These are phyloP conservation scores for Leucoagaricus sp. DNA, from an alignment of 1,284 basidiomycete species.

Conservation along the genomic window DNA sequence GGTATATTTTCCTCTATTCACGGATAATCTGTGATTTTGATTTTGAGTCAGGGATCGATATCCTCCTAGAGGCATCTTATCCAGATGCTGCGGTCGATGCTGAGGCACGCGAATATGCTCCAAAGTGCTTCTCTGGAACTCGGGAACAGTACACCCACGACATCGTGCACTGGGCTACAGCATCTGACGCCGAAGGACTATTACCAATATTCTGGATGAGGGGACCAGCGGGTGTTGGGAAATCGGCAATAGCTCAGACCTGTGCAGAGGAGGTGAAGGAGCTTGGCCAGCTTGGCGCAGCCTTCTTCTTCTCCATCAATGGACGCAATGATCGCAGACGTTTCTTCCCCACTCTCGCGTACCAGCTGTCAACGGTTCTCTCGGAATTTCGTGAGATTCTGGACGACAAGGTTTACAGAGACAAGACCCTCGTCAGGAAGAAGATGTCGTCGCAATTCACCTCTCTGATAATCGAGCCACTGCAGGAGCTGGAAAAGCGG, in stretches of 20 bases:
- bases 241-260: neutral
- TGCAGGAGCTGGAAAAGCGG: neutral
- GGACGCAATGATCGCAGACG: neutral
- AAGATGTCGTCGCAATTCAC: neutral
- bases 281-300: neutral
- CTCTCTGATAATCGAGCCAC: neutral
- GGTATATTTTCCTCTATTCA: too few relatives aligned
- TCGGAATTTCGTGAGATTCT: neutral
- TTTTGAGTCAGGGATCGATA: neutral
- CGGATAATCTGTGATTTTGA: too few relatives aligned
- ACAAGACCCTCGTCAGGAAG: neutral
- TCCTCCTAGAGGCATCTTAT: neutral
- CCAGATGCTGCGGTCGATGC: neutral
- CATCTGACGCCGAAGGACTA: neutral
- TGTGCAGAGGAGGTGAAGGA: neutral
- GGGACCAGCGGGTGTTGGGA: slow-evolving; percentile 6
- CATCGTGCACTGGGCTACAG: neutral
- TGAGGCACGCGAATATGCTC: neutral
- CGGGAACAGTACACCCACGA: neutral
- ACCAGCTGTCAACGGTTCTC: neutral
- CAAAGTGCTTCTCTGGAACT: neutral
- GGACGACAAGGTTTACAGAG: neutral
- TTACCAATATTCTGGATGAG: neutral
- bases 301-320: slow-evolving; percentile 5
- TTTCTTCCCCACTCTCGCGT: neutral